Evolutionary conservation across 805 yeast species (phyloP), one percentile per base, ranked within the genome.

Genomic region (Myxozyma mucilagina): DNA sequence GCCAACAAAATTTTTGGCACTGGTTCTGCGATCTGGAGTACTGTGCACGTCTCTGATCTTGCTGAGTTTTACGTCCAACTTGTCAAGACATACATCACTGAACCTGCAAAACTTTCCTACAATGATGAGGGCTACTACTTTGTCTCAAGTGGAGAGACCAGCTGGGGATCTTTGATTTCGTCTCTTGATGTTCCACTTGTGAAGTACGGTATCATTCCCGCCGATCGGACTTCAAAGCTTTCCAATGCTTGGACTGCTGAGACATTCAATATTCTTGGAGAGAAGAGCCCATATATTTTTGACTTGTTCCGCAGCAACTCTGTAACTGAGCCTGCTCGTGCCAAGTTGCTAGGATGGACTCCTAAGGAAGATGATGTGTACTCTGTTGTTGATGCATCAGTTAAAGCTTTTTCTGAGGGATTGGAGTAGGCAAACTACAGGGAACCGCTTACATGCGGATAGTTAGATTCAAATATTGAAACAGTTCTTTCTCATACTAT

Each of bases 111-210:
- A 7, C 63, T 76, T 38, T 72, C 73, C 11, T 67, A 69, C 20
- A 76, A 76, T 7, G 67, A 63, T 47, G 52, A 72, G 11, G 79
- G 79, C 3, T 76, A 74, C 61, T 76, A 76, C 60, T 76, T 76
- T 67, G 74, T 71, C 2, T 70, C 74, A 3, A 65, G 64, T 42
- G 72, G 71, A 4, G 71, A 69, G 35, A 74, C 72, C 58, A 60
- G 53, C 18, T 76, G 79, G 79, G 62, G 65, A 20, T 71, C 71
- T 32, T 72, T 73, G 44, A 58, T 73, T 6, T 60, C 64, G 41
- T 65, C 54, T 9, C 60, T 74, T 35, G 75, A 67, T 6, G 52
- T 65, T 42, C 52, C 63, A 7, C 67, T 75, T 39, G 59, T 59
- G 24, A 59, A 57, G 48, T 57, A 60, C 38, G 58, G 61, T n/a